Evolutionary conservation across 2,329 filamentous ascomycete species (phyloP).

Genomic region (Fusarium bactridioides): DNA sequence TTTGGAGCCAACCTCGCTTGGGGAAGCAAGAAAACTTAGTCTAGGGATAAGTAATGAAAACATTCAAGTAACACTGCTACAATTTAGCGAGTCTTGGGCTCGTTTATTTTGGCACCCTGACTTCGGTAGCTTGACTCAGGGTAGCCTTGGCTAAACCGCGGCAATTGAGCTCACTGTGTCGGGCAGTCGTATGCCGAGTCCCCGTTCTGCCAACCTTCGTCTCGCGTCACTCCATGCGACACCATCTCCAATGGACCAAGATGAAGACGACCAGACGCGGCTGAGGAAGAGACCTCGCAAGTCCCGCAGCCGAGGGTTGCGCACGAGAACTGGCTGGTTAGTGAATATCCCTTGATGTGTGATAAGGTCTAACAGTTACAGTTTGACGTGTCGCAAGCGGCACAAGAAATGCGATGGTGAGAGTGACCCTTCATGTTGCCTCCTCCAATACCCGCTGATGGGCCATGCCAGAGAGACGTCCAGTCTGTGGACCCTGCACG

Average conservation of each 20-base stretch:
- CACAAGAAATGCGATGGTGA: background rate
- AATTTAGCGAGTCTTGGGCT: rapidly evolving
- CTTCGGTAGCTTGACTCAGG: too few species aligned
- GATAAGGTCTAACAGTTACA: background rate
- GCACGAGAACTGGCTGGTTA: background rate
- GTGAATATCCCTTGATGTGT: background rate
- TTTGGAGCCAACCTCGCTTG: background rate
- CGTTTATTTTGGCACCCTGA: too few species aligned
- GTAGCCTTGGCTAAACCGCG: background rate
- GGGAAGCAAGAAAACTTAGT: background rate
- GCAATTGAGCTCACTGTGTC: background rate
- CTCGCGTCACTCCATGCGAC: background rate
- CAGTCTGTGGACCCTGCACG: background rate
- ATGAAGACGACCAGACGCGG: background rate
- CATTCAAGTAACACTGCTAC: too few species aligned
- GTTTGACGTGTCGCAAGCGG: background rate
- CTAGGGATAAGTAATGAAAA: too few species aligned
- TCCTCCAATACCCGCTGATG: background rate
- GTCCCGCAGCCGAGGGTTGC: background rate
- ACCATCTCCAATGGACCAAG: background rate
- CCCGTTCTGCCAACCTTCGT: background rate
- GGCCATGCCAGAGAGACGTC: background rate
- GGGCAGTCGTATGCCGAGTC: background rate
- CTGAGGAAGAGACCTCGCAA: background rate
- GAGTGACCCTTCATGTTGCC: background rate